Base-by-base conservation (phyloP, 2,329 filamentous ascomycete genomes). In the Paecilomyces variotii region DNA sequence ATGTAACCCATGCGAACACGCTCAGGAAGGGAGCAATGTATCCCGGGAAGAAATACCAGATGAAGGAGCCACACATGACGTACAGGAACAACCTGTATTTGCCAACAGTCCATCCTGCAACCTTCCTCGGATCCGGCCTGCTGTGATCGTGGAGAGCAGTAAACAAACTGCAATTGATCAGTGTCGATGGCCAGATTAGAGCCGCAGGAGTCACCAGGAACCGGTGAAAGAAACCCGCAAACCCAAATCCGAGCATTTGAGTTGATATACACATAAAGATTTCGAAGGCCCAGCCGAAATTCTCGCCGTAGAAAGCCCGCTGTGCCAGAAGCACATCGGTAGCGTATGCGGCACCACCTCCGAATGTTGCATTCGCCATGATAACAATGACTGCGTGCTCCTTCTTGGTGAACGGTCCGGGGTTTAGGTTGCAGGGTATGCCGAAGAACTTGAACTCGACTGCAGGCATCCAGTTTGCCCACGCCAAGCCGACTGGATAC, bases 301-400 rank as follows among this genome's bases (percentile, higher is more conserved):
- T 77, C 65, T 89, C 82, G 68, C 87, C 84, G 69, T 91, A 91
- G 65, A 90, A 90, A 14, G 87, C 80, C 19, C 84, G 75, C 72
- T 90, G 87, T 0, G 87, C 87, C 1, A 90, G 77, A 52, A 91
- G 82, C 30, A 90, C 86, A 63, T 91, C 88, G 0, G 87, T 90
- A 0, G 87, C 87, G 65, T 91, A 91, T 2, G 87, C 86, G 4
- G 71, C 74, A 56, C 77, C 77, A 60, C 73, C 72, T 81, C 84
- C 55, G 77, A 86, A 88, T 4, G 86, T 85, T 4, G 89, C 86
- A 67, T 87, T 84, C 14, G 88, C 87, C 79, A 79, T 81, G 56
- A 79, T 71, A 14, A 76, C 74, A 6, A 76, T 72, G 6, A 80
- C 62, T 0, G 75, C 66, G 62, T 80, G 78, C 55, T 80, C 78